Base-by-base conservation (phyloP, 768 basidiomycete genomes). In the Mycena latifolia region DNA sequence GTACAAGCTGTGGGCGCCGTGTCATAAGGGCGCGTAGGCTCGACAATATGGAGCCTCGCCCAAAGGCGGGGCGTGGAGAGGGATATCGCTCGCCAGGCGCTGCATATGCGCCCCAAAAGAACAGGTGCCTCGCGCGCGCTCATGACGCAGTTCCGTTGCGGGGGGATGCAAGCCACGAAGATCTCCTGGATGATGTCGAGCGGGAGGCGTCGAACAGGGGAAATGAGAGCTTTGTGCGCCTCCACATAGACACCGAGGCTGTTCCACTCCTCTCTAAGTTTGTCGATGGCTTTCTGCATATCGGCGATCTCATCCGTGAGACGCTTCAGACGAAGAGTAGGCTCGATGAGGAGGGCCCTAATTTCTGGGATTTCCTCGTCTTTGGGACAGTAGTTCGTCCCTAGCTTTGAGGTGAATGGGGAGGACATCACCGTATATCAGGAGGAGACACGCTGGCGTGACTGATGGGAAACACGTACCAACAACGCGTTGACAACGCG, bases 81-180 rank as follows among this genome's bases (percentile, higher is more conserved):
- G 3, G 62, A 41, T 31, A 63, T 31, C 12, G 68, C 58, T 33
- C 76, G 69, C 78, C 77, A 79, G 2, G 57, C 31, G 6, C 72
- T 70, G 46, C 78, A 76, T n/a, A 79, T 59, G 15, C 68, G 55
- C 2, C 72, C 71, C 11, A 77, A 48, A 20, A 77, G 47, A 15
- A 78, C 41, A 1, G 77, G 77, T 1, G 73, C 73, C 1, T 70
- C 57, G 2, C 27, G 35, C 11, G 63, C 52, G 20, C 72, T 63
- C 18, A 73, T 75, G 11, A 67, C 67, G 18, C 63, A 59, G 37
- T 72, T 66, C 5, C 48, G 22, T 35, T 65, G 54, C 0, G 58
- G n/a, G 4, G 74, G 71, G 3, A 78, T 61, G 63, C 77, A 77
- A 11, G 51, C 62, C 10, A 72, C 27, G 54, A 78, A 77, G 20